Conservation (phyloP, 2,329 filamentous ascomycete species). For the Fusarium lyarnte region DNA sequence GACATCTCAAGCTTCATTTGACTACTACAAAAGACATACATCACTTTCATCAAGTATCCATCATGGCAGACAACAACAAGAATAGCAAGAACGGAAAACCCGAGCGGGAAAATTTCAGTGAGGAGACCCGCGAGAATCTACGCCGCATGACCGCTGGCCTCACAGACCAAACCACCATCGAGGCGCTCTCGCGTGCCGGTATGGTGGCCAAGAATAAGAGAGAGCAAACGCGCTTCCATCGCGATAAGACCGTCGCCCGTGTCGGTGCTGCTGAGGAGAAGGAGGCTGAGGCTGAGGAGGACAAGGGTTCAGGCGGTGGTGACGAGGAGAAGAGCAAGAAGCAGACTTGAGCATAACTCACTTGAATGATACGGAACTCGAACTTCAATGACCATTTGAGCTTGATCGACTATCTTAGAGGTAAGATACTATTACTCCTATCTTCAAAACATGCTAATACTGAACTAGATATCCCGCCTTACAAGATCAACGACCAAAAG, state of each 20-base stretch:
- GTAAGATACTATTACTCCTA: neutral
- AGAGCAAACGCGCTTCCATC: neutral
- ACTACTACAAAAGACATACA: neutral
- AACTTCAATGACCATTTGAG: neutral
- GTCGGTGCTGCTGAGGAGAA: conserved; percentile 1
- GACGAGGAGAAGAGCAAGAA: neutral
- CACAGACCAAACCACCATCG: conserved; percentile 38
- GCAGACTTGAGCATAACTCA: neutral
- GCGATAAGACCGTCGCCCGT: neutral
- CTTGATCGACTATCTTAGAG: neutral
- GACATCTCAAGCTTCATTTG: neutral
- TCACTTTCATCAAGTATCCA: neutral
- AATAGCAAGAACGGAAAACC: neutral
- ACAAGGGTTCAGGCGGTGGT: neutral
- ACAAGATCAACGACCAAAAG: neutral
- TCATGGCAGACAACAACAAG: neutral
- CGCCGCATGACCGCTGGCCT: conserved; percentile 37
- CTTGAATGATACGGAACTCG: neutral
- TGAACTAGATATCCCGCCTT: neutral
- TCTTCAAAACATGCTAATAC: neutral
- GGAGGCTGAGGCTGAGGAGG: neutral
- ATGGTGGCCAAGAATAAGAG: conserved; percentile 33
- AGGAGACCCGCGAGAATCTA: conserved; percentile 19
- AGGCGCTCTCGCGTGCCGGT: conserved; percentile 28
- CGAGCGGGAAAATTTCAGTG: neutral